Conservation (phyloP, 164 flowering plant genomes). For the Annona squamosa region DNA sequence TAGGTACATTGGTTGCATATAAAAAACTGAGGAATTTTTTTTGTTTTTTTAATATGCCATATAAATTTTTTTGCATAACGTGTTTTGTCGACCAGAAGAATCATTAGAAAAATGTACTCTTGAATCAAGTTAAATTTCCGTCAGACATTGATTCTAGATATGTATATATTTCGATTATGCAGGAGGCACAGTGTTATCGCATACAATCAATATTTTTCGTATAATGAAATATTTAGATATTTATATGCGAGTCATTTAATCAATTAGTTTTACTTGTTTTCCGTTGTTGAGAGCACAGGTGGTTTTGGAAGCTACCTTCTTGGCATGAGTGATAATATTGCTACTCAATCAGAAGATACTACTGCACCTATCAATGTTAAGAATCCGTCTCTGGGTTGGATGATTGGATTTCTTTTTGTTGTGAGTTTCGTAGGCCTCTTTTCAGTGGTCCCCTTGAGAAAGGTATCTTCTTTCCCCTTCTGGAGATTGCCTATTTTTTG, state of each 20-base stretch:
- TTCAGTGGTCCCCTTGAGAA: slow-evolving; percentile 48
- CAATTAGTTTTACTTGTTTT: not conserved
- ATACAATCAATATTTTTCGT: no score
- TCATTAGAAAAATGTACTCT: no score
- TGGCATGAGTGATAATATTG: slow-evolving; percentile 39
- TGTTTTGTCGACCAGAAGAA: no score
- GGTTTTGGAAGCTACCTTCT: slow-evolving; percentile 51
- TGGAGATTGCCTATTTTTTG: not conserved
- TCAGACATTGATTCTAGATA: no score
- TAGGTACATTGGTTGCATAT: no score
- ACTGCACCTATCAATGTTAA: slow-evolving; percentile 21
- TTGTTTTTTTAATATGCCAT: no score
- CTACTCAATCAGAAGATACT: slow-evolving; percentile 21
- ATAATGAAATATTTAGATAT: no score
- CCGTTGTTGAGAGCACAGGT: slow-evolving; percentile 21
- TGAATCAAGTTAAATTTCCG: no score
- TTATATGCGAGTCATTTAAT: not conserved
- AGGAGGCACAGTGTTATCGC: no score
- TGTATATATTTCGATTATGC: no score
- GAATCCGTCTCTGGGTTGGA: slow-evolving; percentile 41
- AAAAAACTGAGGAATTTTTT: no score
- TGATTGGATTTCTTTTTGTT: slow-evolving; percentile 42
- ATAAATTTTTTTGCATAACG: no score
- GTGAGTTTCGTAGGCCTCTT: slow-evolving; percentile 62
- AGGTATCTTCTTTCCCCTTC: slow-evolving; percentile 24